Base-by-base conservation (phyloP, 2,329 filamentous ascomycete species). In the Rhinocladiella mackenziei region DNA sequence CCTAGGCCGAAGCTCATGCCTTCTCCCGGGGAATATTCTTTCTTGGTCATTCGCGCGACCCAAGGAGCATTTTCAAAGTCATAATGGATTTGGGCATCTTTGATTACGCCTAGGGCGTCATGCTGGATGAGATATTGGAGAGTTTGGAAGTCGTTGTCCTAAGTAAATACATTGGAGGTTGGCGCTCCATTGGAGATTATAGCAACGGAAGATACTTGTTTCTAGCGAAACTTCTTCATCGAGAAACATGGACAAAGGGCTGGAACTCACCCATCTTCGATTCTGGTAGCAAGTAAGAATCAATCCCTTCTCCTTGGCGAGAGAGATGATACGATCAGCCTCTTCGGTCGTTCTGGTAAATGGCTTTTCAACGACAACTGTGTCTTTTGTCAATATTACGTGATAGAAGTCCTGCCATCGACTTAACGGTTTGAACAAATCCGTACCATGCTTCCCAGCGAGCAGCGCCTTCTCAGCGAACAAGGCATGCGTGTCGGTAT, bases 1-100 rank as follows among this genome's bases (percentile, higher is more conserved):
- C 86, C 86, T 1, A 89, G 71, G 57, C 89, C 86, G 58, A 83
- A 89, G 18, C 88, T 68, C 29, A 72, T 80, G 25, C 83, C 82
- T 25, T 82, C 80, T 9, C 81, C 85, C 8, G 80, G 71, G 13
- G 83, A 76, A 22, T 71, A 66, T 44, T 83, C 70, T 30, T 73
- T 76, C 70, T 88, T 43, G 7, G 38, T 49, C 49, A 41, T 42
- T 18, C 36, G 30, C 14, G 32, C 17, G 31, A 52, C 44, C 49
- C 49, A 52, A 19, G 44, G 40, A 4, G 49, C 45, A 18, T 40
- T 39, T 28, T 84, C 81, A 18, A 85, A 78, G 63, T 91, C 86
- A 60, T 89, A 89, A 67, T 89, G 84, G 14, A 82, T 84, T 64
- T 89, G 78, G 59, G 83, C 85, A 67, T 89, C 85, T 40, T 84